A percentile compares a stretch with the other conserved stretches of the same genome.
phyloP scores from a whole-genome alignment of 768 basidiomycete species.

The Austroboletus festivus region DNA sequence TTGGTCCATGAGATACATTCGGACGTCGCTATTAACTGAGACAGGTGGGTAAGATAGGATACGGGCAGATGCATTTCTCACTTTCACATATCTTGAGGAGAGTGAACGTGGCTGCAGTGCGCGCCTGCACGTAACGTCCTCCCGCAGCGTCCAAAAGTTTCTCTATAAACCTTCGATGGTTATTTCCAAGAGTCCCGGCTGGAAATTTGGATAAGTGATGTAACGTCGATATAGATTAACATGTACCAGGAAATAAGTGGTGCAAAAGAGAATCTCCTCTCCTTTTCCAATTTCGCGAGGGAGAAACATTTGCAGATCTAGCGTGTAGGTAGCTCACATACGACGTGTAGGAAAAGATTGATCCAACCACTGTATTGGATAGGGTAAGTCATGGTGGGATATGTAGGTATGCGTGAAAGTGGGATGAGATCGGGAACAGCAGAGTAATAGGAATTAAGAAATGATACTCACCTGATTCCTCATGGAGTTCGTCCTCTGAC shows the following conservation, averaged over 20 bases:
- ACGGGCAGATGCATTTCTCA: background rate
- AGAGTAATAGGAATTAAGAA: background rate
- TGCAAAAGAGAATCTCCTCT: slow-evolving; percentile 11
- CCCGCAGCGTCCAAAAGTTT: slow-evolving; percentile 7
- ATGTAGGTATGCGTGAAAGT: no score
- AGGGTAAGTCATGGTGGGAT: no score
- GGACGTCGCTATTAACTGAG: slow-evolving; percentile 4
- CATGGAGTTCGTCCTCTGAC: slow-evolving; percentile 5
- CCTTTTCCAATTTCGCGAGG: slow-evolving; percentile 12
- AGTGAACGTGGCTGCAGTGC: slow-evolving; percentile 16
- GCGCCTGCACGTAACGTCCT: slow-evolving; percentile 4
- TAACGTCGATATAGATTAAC: background rate
- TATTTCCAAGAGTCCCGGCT: slow-evolving; percentile 6
- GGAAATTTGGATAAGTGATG: background rate
- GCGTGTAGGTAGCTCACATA: slow-evolving; percentile 3
- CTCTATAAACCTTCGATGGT: slow-evolving; percentile 7
- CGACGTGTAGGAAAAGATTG: background rate
- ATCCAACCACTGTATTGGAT: background rate
- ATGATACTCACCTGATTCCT: slow-evolving; percentile 8
- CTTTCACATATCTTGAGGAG: slow-evolving; percentile 9
- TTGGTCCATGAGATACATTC: slow-evolving; percentile 1
- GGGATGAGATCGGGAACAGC: background rate
- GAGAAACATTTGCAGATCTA: slow-evolving; percentile 9
- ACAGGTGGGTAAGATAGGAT: background rate
- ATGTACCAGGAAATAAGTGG: slow-evolving; percentile 7